Evolutionary conservation across 2,329 filamentous ascomycete genomes (phyloP), one percentile per base, ranked within the genome.

Genomic region (Fusarium nygamai): DNA sequence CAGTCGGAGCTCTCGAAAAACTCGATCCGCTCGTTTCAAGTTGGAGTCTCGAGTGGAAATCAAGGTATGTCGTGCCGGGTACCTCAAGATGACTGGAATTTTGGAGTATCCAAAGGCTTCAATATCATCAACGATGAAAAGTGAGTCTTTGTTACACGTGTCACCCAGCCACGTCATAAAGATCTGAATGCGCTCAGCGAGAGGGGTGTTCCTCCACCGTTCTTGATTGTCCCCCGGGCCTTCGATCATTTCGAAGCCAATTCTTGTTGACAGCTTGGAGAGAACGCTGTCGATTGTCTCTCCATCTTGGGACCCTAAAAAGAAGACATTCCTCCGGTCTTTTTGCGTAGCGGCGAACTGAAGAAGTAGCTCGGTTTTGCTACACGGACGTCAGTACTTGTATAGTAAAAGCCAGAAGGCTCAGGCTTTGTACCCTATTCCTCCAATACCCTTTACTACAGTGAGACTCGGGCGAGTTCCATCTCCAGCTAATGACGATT

Each of bases 61-160:
- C 12, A 54, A 4, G 3, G 10, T 3, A 4, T 39, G 20, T 1
- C 5, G 34, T 12, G 24, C 51, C 2, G 51, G 51, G 3, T 39
- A 54, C 1, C 7, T n/a, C 6, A 54, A 2, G 5, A 54, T 54
- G 3, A 4, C 2, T 0, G 51, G 34, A 10, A 54, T 29, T 0
- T n/a, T 22, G 2, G 51, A 19, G 7, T 54, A 39, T 0, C 51
- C 51, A 6, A 54, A 54, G 0, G 51, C 24, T 13, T 54, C 51
- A 9, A 54, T 29, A 10, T 54, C 51, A 6, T 54, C 51, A 2
- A 54, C 6, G 10, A 54, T 54, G 1, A 54, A 54, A 0, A 54
- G 24, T 0, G 51, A 29, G 0, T 59, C 19, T 16, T 5, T 47
- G 4, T 59, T 59, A 1, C n/a, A 47, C 2, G 0, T 11, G 0